Evolutionary conservation across 2,329 filamentous ascomycete genomes (phyloP).

Genomic region (Calonectria leucothoes): DNA sequence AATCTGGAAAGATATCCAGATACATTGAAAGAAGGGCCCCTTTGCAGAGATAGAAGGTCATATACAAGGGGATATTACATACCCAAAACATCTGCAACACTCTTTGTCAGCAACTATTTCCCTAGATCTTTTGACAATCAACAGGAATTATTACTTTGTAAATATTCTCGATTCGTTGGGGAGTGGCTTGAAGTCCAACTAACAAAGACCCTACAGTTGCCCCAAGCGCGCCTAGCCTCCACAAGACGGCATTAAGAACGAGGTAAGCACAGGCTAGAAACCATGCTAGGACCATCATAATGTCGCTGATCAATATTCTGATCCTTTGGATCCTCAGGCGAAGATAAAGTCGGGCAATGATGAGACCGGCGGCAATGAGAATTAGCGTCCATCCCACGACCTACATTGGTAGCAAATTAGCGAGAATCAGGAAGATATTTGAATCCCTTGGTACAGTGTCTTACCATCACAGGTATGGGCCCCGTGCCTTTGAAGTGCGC

Average conservation of each 20-base stretch:
- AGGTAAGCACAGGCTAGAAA: background rate
- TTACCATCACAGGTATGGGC: slow-evolving; percentile 1
- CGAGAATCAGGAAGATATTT: background rate
- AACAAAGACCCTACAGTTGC: background rate
- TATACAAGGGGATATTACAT: background rate
- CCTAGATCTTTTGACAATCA: background rate
- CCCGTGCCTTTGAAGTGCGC: background rate
- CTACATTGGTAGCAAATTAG: background rate
- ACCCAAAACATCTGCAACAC: background rate
- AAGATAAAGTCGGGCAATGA: slow-evolving; percentile 6
- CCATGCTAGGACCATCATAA: slow-evolving; percentile 1
- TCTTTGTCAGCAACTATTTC: background rate
- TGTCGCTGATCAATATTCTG: background rate
- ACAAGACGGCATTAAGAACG: background rate
- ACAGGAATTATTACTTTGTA: background rate
- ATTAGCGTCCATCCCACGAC: background rate
- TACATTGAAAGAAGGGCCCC: slow-evolving; percentile 17
- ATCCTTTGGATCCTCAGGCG: slow-evolving; percentile 1
- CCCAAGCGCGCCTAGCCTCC: background rate
- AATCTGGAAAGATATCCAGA: slow-evolving; percentile 4
- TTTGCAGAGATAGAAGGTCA: slow-evolving; percentile 8
- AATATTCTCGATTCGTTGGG: background rate
- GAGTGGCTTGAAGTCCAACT: background rate
- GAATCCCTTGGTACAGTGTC: background rate
- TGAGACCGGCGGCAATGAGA: background rate